Conservation (phyloP, 768 basidiomycete genomes). For the Pleurotus tuber-regium region DNA sequence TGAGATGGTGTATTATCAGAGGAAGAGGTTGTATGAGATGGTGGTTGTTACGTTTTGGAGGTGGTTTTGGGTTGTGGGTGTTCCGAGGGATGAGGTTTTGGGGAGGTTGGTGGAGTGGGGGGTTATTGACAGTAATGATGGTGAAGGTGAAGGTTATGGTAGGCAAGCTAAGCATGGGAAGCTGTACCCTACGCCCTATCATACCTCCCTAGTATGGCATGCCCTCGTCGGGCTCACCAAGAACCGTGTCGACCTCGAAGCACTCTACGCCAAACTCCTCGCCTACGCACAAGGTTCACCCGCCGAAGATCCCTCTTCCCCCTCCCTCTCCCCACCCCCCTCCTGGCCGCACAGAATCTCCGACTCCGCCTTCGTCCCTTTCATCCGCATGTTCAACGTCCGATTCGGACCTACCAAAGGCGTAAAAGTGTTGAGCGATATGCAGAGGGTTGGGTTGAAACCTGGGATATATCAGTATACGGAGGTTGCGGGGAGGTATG, state of each 20-base stretch:
- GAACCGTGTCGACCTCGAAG: constrained; percentile 21
- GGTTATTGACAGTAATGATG: constrained; percentile 9
- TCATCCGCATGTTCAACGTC: constrained; percentile 40
- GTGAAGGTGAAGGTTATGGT: constrained; percentile 12
- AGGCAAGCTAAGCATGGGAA: constrained; percentile 19
- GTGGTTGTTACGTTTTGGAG: constrained; percentile 45
- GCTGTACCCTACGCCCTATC: constrained; percentile 31
- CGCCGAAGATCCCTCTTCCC: constrained; percentile 10
- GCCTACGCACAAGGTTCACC: constrained; percentile 15
- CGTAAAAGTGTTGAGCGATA: constrained; percentile 45
- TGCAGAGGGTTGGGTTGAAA: constrained; percentile 41
- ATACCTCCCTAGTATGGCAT: constrained; percentile 39
- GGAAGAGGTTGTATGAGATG: constrained; percentile 21
- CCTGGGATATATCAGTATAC: constrained; percentile 50
- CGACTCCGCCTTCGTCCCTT: constrained; percentile 47
- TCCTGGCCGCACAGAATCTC: constrained; percentile 27
- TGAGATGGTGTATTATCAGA: constrained; percentile 42
- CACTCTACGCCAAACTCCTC: constrained; percentile 46
- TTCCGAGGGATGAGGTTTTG: constrained; percentile 43
- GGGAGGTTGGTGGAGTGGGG: constrained; percentile 8
- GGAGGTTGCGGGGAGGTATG: constrained; percentile 46
- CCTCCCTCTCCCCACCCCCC: constrained; percentile 24
- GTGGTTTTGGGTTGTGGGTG: constrained; percentile 49
- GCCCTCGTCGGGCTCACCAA: constrained; percentile 26
- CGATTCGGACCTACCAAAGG: constrained; percentile 29